Percentiles rank a stretch among this genome's conserved stretches.
Conservation (phyloP, 352 stramenopile species). For the Pythium volutum region DNA sequence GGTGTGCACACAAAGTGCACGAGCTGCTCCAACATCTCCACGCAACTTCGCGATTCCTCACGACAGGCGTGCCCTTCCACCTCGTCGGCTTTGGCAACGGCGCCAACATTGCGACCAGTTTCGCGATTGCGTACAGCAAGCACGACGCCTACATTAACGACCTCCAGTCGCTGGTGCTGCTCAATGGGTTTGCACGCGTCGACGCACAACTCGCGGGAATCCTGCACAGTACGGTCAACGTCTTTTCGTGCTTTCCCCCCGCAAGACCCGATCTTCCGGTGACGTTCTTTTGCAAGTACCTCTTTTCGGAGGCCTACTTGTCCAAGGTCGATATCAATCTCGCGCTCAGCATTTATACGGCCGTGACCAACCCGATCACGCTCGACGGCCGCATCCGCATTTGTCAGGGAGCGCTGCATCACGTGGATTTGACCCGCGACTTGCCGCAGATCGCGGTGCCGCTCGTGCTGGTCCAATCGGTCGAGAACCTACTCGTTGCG, state of each 20-base stretch:
- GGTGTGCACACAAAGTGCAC: constrained; percentile 71
- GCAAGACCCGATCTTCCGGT: constrained; percentile 82
- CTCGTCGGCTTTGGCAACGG: constrained; percentile 89
- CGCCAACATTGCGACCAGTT: constrained; percentile 77
- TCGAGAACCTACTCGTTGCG: constrained; percentile 86
- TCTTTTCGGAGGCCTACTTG: constrained; percentile 92
- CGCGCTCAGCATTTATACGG: constrained; percentile 91
- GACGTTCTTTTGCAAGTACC: constrained; percentile 87
- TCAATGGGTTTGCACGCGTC: constrained; percentile 31
- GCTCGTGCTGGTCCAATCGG: constrained; percentile 85
- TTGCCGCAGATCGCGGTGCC: constrained; percentile 61
- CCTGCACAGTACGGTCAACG: constrained; percentile 76
- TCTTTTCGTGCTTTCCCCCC: constrained; percentile 81
- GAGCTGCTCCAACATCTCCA: constrained; percentile 87
- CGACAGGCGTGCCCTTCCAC: constrained; percentile 72
- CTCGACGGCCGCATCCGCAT: constrained; percentile 84
- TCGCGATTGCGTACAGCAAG: constrained; percentile 48
- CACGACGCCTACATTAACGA: constrained; percentile 33
- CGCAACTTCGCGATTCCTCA: constrained; percentile 61
- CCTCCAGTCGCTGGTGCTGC: constrained; percentile 59
- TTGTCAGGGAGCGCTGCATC: constrained; percentile 72
- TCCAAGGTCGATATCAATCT: constrained; percentile 81
- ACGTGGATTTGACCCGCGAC: constrained; percentile 61
- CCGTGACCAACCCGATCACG: constrained; percentile 90
- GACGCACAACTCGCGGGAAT: constrained; percentile 76